Evolutionary conservation across 2,329 filamentous ascomycete genomes (phyloP).

Genomic region (Allantophomopsis cytisporea): DNA sequence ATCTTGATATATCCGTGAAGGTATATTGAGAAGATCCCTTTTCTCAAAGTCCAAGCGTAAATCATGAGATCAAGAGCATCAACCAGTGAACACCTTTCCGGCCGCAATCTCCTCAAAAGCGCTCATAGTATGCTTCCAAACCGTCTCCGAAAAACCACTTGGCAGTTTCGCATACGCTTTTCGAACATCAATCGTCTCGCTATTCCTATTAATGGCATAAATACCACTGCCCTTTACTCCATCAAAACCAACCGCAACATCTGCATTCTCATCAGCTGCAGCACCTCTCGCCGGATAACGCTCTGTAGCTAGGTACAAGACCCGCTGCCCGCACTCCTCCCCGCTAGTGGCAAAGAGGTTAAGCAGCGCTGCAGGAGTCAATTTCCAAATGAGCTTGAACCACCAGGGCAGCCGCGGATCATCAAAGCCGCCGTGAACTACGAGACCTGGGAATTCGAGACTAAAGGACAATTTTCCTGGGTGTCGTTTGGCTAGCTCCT

Average conservation of each 20-base stretch:
- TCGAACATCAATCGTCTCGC: constrained; percentile 4
- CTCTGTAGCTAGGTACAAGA: constrained; percentile 12
- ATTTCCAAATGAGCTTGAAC: constrained; percentile 15
- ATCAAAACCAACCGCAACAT: constrained; percentile 8
- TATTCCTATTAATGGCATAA: constrained; percentile 11
- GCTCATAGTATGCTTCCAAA: no score
- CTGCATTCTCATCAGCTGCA: not conserved
- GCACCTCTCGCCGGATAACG: constrained; percentile 8
- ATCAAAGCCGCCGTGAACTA: no score
- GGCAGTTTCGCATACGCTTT: constrained; percentile 8
- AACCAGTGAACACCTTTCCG: no score
- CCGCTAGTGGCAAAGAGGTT: constrained; percentile 11
- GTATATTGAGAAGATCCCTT: no score
- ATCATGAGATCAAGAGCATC: no score
- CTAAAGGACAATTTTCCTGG: no score
- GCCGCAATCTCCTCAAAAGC: no score
- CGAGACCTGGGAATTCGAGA: no score
- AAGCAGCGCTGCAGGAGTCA: constrained; percentile 12
- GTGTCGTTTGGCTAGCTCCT: no score
- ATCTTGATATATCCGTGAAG: no score
- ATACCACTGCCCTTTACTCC: constrained; percentile 12
- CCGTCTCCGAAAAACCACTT: no score
- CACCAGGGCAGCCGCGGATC: constrained; percentile 13
- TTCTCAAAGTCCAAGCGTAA: no score
- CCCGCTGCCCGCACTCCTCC: constrained; percentile 17